phyloP scores from a whole-genome alignment of 306 rosid species.

The Quercus robur region DNA sequence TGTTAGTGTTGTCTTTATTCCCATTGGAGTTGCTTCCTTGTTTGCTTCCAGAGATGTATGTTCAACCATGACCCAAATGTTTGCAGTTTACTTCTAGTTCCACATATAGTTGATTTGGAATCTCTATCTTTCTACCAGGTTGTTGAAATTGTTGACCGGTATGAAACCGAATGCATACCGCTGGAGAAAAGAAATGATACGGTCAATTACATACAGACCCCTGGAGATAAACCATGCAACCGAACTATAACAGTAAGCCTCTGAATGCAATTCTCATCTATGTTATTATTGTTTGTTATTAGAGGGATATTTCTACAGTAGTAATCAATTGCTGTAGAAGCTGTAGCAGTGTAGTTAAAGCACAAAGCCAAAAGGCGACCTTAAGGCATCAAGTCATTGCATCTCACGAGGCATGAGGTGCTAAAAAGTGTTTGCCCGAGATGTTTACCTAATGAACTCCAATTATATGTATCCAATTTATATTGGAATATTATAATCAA shows the following conservation, averaged over 20 bases:
- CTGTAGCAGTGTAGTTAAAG: too few species aligned
- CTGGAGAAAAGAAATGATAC: slow-evolving; percentile 18
- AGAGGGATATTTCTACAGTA: neutral
- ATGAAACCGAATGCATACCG: slow-evolving; percentile 66
- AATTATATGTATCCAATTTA: too few species aligned
- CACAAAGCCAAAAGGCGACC: too few species aligned
- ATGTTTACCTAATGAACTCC: too few species aligned
- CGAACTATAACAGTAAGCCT: slow-evolving; percentile 48
- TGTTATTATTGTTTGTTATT: neutral
- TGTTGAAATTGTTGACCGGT: slow-evolving; percentile 77
- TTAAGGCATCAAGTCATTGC: too few species aligned
- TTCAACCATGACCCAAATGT: slow-evolving; percentile 3
- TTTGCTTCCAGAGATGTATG: slow-evolving; percentile 82
- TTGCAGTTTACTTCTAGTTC: slow-evolving; percentile 12
- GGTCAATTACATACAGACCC: slow-evolving; percentile 58
- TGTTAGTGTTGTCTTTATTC: slow-evolving; percentile 70
- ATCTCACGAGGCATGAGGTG: too few species aligned
- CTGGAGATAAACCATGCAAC: slow-evolving; percentile 41
- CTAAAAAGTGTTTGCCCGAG: too few species aligned
- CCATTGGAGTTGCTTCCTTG: slow-evolving; percentile 85
- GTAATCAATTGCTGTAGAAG: too few species aligned
- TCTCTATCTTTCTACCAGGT: slow-evolving; percentile 50
- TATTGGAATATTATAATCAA: too few species aligned
- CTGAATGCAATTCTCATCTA: neutral
- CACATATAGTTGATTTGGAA: slow-evolving; percentile 26